phyloP scores from a whole-genome alignment of 805 yeast genomes.

The Cephaloascus albidus region DNA sequence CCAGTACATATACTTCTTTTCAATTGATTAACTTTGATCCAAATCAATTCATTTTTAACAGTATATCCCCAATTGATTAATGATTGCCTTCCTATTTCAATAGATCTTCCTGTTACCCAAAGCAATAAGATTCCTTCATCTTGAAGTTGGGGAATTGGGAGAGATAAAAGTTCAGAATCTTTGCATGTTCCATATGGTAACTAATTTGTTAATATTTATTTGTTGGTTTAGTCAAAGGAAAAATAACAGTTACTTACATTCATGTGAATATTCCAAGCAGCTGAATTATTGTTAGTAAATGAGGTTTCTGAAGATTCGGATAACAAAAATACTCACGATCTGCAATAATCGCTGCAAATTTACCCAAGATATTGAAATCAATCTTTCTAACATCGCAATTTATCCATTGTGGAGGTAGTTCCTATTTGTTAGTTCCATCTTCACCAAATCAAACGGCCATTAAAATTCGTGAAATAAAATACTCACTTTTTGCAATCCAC shows the following conservation, averaged over 20 bases:
- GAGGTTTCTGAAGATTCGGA: no score
- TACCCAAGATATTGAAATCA: slow-evolving; percentile 65
- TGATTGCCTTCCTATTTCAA: slow-evolving; percentile 78
- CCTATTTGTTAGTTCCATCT: no score
- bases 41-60: slow-evolving; percentile 70
- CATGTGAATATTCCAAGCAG: slow-evolving; percentile 97
- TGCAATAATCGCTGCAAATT: slow-evolving; percentile 76
- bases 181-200: slow-evolving; percentile 70
- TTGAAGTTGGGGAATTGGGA: slow-evolving; percentile 64
- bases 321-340: slow-evolving; percentile 44
- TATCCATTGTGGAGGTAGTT: slow-evolving; percentile 73
- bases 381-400: slow-evolving; percentile 72
- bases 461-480: no score
- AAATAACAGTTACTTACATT: slow-evolving; percentile 20
- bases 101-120: slow-evolving; percentile 95
- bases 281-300: not conserved
- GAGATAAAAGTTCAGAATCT: slow-evolving; percentile 59
- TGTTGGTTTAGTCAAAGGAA: not conserved
- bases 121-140: slow-evolving; percentile 75
- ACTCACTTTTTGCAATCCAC: no score
- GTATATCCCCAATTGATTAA: slow-evolving; percentile 75
- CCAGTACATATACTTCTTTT: slow-evolving; percentile 90
- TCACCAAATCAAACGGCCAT: no score
- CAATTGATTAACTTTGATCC: slow-evolving; percentile 88
- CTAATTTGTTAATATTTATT: not conserved